Evolutionary conservation across 257 asterid species (phyloP).

Genomic region (Salvia miltiorrhiza): DNA sequence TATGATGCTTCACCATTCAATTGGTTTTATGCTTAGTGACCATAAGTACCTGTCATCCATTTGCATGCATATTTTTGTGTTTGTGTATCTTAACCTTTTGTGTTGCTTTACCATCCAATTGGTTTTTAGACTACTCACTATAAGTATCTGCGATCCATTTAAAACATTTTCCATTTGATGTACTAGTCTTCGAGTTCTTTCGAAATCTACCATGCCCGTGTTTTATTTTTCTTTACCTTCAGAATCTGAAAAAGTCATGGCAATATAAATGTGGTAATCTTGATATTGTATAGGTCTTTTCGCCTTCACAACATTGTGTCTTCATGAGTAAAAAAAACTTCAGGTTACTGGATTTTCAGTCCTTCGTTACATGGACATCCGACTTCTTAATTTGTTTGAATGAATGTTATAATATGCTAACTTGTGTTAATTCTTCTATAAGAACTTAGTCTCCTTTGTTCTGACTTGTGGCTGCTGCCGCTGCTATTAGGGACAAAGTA

Average conservation of each 20-base stretch:
- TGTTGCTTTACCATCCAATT: neutral
- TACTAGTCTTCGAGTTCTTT: slow-evolving; percentile 2
- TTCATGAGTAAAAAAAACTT: neutral
- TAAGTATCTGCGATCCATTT: neutral
- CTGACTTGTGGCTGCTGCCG: slow-evolving; percentile 3
- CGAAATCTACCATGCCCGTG: neutral
- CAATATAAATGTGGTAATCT: neutral
- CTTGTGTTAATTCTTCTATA: neutral
- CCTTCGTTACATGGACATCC: neutral
- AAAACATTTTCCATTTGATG: neutral
- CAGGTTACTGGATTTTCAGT: neutral
- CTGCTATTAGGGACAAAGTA: slow-evolving; percentile 58
- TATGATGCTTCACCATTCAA: neutral
- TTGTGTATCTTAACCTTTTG: neutral
- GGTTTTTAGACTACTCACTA: neutral
- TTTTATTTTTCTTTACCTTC: neutral
- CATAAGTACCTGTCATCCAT: neutral
- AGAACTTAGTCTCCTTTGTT: neutral
- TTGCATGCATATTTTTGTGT: neutral
- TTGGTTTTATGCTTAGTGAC: neutral
- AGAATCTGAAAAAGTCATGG: neutral
- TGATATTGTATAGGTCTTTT: neutral
- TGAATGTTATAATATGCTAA: neutral
- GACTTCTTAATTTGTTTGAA: neutral
- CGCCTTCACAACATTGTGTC: neutral